Percentiles rank a stretch among this genome's conserved stretches.
These are phyloP conservation scores for Fraxinus velutina DNA, from an alignment of 305 asterid genomes.

Conservation along the genomic window DNA sequence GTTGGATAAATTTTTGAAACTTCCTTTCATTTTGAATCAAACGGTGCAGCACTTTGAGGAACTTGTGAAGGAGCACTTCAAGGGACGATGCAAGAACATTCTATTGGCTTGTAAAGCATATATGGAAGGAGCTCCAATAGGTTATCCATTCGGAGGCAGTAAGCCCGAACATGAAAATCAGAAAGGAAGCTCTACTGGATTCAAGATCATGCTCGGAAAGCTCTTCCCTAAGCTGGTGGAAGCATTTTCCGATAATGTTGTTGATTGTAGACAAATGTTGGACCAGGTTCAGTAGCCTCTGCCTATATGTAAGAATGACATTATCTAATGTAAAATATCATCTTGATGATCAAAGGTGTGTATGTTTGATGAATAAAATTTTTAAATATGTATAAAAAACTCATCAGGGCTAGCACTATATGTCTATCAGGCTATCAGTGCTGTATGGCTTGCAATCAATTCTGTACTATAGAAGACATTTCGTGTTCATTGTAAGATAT, in stretches of 20 bases:
- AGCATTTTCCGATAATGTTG: conserved; percentile 66
- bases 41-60: conserved; percentile 83
- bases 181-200: conserved; percentile 76
- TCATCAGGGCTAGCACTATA: background rate
- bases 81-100: conserved; percentile 45
- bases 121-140: conserved; percentile 72
- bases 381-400: background rate
- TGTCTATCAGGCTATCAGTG: conserved; percentile 23
- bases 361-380: conserved; percentile 22
- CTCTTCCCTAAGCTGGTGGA: conserved; percentile 70
- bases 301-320: conserved; percentile 13
- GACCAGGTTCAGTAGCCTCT: conserved; percentile 30
- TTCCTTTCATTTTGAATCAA: conserved; percentile 1
- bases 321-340: conserved; percentile 25
- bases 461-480: conserved; percentile 14
- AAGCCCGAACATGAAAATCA: conserved; percentile 34
- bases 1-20: background rate
- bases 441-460: conserved; percentile 32
- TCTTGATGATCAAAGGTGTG: conserved; percentile 19
- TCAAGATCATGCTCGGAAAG: conserved; percentile 87
- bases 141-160: conserved; percentile 40
- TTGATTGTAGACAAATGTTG: conserved; percentile 41
- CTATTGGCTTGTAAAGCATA: conserved; percentile 67
- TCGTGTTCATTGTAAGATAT: conserved; percentile 17
- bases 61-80: conserved; percentile 74